Base-by-base conservation (phyloP, 176 grass and related monocot species). In the Cocos nucifera region DNA sequence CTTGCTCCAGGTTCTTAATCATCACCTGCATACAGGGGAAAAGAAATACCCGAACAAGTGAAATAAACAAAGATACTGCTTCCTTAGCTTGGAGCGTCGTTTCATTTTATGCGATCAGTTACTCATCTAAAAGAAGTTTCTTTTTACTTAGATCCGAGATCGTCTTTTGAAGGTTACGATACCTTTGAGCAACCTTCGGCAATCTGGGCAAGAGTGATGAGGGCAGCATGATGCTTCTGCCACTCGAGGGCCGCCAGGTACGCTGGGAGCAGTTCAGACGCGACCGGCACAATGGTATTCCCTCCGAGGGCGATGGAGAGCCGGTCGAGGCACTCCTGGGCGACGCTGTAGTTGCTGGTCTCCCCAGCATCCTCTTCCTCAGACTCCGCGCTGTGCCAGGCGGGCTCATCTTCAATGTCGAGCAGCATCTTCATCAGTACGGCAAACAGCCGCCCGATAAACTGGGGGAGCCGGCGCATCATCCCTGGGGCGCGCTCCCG, bases 171-270 rank as follows among this genome's bases (percentile, higher is more conserved):
- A 51, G n/a, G 16, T 15, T 7, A 14, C 9, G n/a, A 15, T 48
- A 96, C 91, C 88, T 98, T 98, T 27, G 94, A 84, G n/a, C 94
- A 93, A 58, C 94, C 94, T 78, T 98, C 94, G 4, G 94, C 94
- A 61, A 98, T 98, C 77, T 98, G 94, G 28, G 94, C 87, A 23
- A 98, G 94, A 15, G 94, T 93, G 58, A 98, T 75, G 51, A 98
- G 84, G 0, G 94, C 94, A 14, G 88, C 94, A 65, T 98, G 94
- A 81, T 89, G 94, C 61, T 98, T 98, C 79, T 98, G 84, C 94
- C 94, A 98, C 70, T 98, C 94, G 2, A 81, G 74, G 53, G 87
- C 79, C 51, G 87, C 73, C 29, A 98, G 74, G 73, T 69, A 98
- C 14, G 70, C 78, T 18, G 94, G 94, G 23, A 98, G 71, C 59